Percentiles rank a stretch among this genome's conserved stretches.
phyloP scores from a whole-genome alignment of 495 filamentous ascomycete genomes.

The Xylaria longipes region DNA sequence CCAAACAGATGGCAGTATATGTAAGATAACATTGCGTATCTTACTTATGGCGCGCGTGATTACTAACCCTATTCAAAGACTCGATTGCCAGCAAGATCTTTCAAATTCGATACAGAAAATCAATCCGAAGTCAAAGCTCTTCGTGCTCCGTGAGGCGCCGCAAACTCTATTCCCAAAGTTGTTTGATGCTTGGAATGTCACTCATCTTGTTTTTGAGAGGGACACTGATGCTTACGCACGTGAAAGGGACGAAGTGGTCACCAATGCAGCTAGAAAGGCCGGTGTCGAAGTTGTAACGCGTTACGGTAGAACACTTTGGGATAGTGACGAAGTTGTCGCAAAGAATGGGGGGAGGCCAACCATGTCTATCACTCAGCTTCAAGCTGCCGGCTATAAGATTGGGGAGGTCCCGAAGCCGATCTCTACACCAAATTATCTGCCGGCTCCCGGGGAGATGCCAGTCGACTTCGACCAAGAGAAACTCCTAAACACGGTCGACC shows the following conservation, averaged over 20 bases:
- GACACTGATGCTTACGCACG: constrained; percentile 74
- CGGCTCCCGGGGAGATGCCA: constrained; percentile 65
- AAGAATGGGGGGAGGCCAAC: constrained; percentile 69
- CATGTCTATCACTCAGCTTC: constrained; percentile 70
- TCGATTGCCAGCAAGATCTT: constrained; percentile 70
- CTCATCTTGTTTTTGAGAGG: constrained; percentile 75
- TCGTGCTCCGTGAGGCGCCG: constrained; percentile 70
- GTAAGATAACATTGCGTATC: constrained; percentile 37
- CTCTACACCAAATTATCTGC: constrained; percentile 58
- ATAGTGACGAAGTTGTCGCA: constrained; percentile 68
- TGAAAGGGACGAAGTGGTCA: constrained; percentile 62
- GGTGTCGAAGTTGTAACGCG: constrained; percentile 67
- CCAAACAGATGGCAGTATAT: constrained; percentile 72
- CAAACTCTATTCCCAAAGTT: constrained; percentile 70
- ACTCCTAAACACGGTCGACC: constrained; percentile 53
- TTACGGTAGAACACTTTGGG: constrained; percentile 69
- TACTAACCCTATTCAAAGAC: constrained; percentile 36
- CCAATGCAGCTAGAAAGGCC: constrained; percentile 61
- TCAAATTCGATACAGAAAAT: constrained; percentile 65
- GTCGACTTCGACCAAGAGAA: constrained; percentile 60
- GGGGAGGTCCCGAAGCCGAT: constrained; percentile 63
- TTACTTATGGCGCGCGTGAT: neutral
- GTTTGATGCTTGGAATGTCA: constrained; percentile 70
- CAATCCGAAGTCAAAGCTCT: constrained; percentile 68
- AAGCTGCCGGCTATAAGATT: constrained; percentile 52